Percentiles rank a stretch among this genome's conserved stretches.
Conservation (phyloP, 2,329 filamentous ascomycete genomes). For the Myrmaecium sp. region DNA sequence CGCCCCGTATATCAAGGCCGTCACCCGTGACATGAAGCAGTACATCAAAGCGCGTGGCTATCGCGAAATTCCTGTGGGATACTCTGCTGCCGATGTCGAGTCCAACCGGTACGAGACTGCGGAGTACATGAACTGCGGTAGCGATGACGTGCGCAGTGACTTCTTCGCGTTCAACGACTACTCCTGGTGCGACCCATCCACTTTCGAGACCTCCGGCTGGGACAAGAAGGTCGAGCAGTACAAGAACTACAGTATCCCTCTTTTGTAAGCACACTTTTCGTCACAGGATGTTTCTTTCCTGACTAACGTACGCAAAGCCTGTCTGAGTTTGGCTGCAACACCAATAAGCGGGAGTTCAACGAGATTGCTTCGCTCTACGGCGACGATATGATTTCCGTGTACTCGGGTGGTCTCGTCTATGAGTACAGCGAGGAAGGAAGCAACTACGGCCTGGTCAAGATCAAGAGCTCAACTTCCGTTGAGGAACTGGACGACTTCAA, state of each 20-base stretch:
- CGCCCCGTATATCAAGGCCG: constrained; percentile 54
- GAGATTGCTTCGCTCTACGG: constrained; percentile 70
- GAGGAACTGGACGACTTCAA: constrained; percentile 46
- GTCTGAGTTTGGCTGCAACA: constrained; percentile 85
- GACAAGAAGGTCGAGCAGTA: constrained; percentile 29
- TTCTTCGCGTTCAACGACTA: constrained; percentile 87
- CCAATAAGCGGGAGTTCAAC: constrained; percentile 62
- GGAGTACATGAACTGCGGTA: constrained; percentile 84
- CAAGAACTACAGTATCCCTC: constrained; percentile 19
- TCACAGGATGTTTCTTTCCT: constrained; percentile 4
- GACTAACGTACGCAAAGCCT: constrained; percentile 32
- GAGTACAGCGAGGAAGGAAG: constrained; percentile 58
- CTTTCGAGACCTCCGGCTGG: constrained; percentile 61
- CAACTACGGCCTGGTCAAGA: constrained; percentile 62
- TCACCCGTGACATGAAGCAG: constrained; percentile 65
- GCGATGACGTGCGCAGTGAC: constrained; percentile 67
- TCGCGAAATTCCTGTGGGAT: constrained; percentile 58
- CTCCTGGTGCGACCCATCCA: constrained; percentile 46
- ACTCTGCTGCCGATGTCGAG: constrained; percentile 72
- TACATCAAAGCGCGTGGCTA: constrained; percentile 57
- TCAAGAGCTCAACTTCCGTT: constrained; percentile 36
- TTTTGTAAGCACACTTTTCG: constrained; percentile 39
- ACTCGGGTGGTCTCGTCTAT: constrained; percentile 92
- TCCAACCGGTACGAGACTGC: constrained; percentile 77
- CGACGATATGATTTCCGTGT: constrained; percentile 68